Conservation (phyloP, 495 filamentous ascomycete species). For the Penicillium bialowiezense region DNA sequence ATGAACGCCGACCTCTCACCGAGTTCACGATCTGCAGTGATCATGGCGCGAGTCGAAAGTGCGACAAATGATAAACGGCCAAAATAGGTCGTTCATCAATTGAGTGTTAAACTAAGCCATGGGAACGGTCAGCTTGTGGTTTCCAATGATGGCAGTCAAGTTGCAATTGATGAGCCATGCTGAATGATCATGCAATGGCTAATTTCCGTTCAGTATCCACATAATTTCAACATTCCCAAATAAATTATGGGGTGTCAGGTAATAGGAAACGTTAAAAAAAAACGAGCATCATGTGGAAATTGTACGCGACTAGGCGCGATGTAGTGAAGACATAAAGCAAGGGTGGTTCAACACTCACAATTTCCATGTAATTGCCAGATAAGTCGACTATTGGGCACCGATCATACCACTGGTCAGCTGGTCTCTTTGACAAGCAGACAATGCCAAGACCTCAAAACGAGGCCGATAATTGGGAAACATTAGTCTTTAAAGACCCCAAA, state of each 20-base stretch:
- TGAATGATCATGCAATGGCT: not conserved
- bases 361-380: not conserved
- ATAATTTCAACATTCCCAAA: slow-evolving; percentile 9
- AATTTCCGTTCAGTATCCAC: slow-evolving; percentile 5
- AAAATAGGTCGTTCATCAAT: too few species aligned
- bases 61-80: too few species aligned
- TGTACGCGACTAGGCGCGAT: not conserved
- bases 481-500: not conserved
- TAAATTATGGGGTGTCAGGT: slow-evolving; percentile 5
- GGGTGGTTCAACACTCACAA: not conserved
- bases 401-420: not conserved
- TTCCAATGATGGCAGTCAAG: not conserved
- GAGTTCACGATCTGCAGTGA: too few species aligned
- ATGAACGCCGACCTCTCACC: too few species aligned
- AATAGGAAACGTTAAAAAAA: slow-evolving; percentile 11
- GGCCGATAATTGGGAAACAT: not conserved
- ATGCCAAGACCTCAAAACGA: not conserved
- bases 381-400: not conserved
- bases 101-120: not conserved
- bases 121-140: not conserved
- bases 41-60: too few species aligned
- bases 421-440: too few species aligned
- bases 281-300: slow-evolving; percentile 5
- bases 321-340: not conserved
- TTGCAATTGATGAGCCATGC: not conserved